Conservation (phyloP, 1,284 basidiomycete species). For the Pyrrhoderma noxium region DNA sequence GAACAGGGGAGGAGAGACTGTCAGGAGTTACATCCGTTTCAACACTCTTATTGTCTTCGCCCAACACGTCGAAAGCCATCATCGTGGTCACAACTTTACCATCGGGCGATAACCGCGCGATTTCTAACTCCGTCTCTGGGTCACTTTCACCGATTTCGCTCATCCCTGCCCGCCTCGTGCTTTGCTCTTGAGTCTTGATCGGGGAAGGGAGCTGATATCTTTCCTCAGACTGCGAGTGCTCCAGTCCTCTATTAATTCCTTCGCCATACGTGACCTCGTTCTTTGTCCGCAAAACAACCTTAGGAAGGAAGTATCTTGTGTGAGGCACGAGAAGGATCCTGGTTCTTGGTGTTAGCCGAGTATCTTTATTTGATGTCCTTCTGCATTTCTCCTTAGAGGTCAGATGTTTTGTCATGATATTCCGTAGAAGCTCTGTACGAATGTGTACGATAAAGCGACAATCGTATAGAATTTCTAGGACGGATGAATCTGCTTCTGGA, state of each 20-base stretch:
- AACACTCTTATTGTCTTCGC: conserved; percentile 15
- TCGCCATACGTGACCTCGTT: not conserved
- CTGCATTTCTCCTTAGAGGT: no score
- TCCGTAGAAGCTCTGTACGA: not conserved
- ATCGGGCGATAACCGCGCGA: conserved; percentile 13
- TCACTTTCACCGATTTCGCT: not conserved
- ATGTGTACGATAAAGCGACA: conserved; percentile 21
- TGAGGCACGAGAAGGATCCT: conserved; percentile 12
- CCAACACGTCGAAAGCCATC: conserved; percentile 4
- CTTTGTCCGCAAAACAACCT: conserved; percentile 8
- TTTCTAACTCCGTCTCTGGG: conserved; percentile 6
- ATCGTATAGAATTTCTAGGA: conserved; percentile 20
- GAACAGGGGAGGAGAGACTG: conserved; percentile 5
- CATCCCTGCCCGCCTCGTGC: conserved; percentile 2
- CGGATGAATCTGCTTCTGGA: not conserved
- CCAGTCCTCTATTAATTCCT: no score
- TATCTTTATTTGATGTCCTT: no score
- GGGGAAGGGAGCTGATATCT: not conserved
- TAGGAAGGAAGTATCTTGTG: conserved; percentile 15
- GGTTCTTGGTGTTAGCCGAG: not conserved
- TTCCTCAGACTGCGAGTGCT: no score
- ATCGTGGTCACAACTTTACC: conserved; percentile 7
- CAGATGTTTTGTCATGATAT: not conserved
- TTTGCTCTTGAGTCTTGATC: not conserved
- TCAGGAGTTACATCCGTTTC: not conserved